A percentile compares a stretch with the other conserved stretches of the same genome.
Conservation (phyloP, 768 basidiomycete genomes). For the Kwoniella bestiolae region DNA sequence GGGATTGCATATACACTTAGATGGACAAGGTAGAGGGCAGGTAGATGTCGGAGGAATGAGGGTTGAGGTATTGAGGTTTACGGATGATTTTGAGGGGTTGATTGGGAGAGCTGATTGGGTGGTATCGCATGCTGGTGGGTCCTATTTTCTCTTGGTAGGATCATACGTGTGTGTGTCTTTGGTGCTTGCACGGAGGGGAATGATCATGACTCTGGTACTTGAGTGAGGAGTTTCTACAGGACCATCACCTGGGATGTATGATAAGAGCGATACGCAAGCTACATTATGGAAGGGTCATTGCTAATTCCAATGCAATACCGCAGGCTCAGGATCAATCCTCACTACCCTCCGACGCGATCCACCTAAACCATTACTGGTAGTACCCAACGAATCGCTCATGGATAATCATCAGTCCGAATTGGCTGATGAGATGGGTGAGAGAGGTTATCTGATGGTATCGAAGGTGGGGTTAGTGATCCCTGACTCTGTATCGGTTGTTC, state of each 20-base stretch:
- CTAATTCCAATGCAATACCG: background rate
- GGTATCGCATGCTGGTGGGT: conserved; percentile 89
- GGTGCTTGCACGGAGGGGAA: no score
- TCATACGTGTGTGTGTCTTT: background rate
- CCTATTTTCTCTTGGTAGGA: conserved; percentile 1
- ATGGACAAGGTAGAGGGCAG: conserved; percentile 11
- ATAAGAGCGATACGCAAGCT: no score
- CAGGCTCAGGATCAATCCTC: conserved; percentile 93
- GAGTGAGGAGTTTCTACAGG: no score
- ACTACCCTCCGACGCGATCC: conserved; percentile 71
- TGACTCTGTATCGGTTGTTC: no score
- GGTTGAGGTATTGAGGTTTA: conserved; percentile 75
- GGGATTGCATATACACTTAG: background rate
- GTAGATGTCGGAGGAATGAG: conserved; percentile 13
- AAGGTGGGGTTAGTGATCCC: conserved; percentile 43
- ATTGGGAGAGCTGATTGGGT: conserved; percentile 74
- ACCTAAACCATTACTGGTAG: conserved; percentile 76
- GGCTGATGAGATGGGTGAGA: conserved; percentile 65
- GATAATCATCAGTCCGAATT: conserved; percentile 94
- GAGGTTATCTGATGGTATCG: conserved; percentile 39
- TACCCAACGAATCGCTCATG: conserved; percentile 85
- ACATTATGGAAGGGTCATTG: no score
- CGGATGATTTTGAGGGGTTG: conserved; percentile 70
- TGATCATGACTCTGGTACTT: no score
- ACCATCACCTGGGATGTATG: no score